A percentile compares a stretch with the other conserved stretches of the same genome.
Conservation (phyloP, 2,329 filamentous ascomycete genomes). For the Pleochaeta shiraiana region DNA sequence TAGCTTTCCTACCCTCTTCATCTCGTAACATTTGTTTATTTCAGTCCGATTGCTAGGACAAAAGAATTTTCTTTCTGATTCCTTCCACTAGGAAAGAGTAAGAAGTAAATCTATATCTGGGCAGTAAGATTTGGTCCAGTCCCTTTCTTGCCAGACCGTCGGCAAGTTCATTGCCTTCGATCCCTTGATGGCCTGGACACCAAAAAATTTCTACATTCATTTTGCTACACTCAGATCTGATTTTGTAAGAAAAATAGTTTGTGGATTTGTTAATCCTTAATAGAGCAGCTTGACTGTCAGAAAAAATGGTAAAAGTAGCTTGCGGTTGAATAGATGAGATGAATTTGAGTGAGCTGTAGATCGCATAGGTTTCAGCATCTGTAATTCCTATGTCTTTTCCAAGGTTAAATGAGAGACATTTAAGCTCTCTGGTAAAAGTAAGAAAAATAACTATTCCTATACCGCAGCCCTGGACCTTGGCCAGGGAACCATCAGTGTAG, state of each 20-base stretch:
- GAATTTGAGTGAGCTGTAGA: too few relatives aligned
- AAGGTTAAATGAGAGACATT: neutral
- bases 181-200: slow-evolving; percentile 1
- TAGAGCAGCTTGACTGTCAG: neutral
- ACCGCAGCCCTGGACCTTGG: too few relatives aligned
- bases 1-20: neutral
- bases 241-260: neutral
- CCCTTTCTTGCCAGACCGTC: neutral
- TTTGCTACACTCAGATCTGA: neutral
- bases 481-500: too few relatives aligned
- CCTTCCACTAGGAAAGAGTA: neutral
- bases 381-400: neutral
- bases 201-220: neutral
- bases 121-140: neutral
- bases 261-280: neutral
- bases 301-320: neutral
- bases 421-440: neutral
- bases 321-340: too few relatives aligned
- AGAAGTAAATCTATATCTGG: neutral
- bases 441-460: neutral
- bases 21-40: neutral
- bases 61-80: neutral
- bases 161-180: slow-evolving; percentile 1
- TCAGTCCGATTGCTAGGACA: neutral
- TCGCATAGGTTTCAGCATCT: neutral